These are phyloP conservation scores for Clarireedia paspali DNA, from an alignment of 2,329 filamentous ascomycete genomes.

Conservation along the genomic window DNA sequence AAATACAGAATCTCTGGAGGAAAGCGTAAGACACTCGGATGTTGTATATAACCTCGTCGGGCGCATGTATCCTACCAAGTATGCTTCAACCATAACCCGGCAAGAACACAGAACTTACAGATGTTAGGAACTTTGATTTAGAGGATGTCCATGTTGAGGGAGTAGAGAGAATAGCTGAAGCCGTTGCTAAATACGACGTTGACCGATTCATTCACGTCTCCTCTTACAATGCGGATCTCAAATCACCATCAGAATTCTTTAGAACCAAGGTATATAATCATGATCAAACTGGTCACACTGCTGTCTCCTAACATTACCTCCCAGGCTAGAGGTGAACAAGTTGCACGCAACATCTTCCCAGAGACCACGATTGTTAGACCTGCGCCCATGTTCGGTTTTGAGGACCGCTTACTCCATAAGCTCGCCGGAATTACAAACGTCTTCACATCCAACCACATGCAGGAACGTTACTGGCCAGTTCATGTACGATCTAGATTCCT, in stretches of 20 bases:
- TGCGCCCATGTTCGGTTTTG: constrained; percentile 88
- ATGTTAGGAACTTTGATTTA: constrained; percentile 78
- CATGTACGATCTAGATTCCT: constrained; percentile 49
- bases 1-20: constrained; percentile 93
- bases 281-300: background rate
- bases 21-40: constrained; percentile 93
- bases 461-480: constrained; percentile 83
- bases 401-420: constrained; percentile 83
- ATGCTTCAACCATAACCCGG: constrained; percentile 27
- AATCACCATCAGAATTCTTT: constrained; percentile 84
- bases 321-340: constrained; percentile 69
- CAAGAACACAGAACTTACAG: constrained; percentile 26
- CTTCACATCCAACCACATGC: constrained; percentile 87
- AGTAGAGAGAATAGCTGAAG: constrained; percentile 83
- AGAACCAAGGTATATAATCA: constrained; percentile 59
- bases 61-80: constrained; percentile 94
- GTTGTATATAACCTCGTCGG: constrained; percentile 96
- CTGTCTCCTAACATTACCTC: background rate
- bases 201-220: constrained; percentile 97
- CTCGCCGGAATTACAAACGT: constrained; percentile 75
- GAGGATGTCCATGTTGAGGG: constrained; percentile 92
- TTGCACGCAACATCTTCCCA: constrained; percentile 83
- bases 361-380: constrained; percentile 96
- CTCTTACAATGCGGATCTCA: constrained; percentile 77
- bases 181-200: constrained; percentile 94